Evolutionary conservation across 139 green algal species (phyloP), one percentile per base, ranked within the genome.

Genomic region (Trebouxia sp.): DNA sequence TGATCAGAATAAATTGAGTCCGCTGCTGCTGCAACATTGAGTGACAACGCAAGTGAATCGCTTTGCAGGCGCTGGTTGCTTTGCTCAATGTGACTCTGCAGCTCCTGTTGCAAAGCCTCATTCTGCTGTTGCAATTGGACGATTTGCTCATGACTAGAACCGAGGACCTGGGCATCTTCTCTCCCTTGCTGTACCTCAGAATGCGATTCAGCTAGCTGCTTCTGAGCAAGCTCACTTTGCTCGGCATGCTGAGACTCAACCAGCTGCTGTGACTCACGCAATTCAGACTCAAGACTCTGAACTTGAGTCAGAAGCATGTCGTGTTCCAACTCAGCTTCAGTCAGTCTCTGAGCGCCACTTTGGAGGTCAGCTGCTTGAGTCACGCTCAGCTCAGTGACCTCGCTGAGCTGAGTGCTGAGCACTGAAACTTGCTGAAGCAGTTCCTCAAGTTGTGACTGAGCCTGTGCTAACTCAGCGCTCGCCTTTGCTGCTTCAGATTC

Each of bases 351-450:
- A 72, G 62, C 62, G 37, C 24, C 28, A 3, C 15, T 35, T 4
- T 72, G 62, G 24, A 72, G 62, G 32, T 72, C 62, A 72, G 12
- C 11, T 15, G 32, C 28, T 22, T 72, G 62, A n/a, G 62, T 43
- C 8, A n/a, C 32, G 37, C 32, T 45, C 62, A 72, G 62, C 62
- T 72, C 32, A 30, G 62, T 72, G 14, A 41, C 62, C 10, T 72
- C 62, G 28, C 62, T 72, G n/a, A 72, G 62, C 62, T 72, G 62
- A 72, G 62, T 30, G 37, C 32, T 45, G 62, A 72, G 62, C 62
- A 72, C 9, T 12, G 32, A n/a, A 20, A 72, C 32, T 35, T 72
- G 62, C 35, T 72, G 62, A 32, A 42, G 62, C 62, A 72, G 62
- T 22, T 24, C 62, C 35, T 72, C 62, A 30, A 72, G 32, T 35